Evolutionary conservation across 257 asterid genomes (phyloP).

Genomic region (Nicotiana tabacum): DNA sequence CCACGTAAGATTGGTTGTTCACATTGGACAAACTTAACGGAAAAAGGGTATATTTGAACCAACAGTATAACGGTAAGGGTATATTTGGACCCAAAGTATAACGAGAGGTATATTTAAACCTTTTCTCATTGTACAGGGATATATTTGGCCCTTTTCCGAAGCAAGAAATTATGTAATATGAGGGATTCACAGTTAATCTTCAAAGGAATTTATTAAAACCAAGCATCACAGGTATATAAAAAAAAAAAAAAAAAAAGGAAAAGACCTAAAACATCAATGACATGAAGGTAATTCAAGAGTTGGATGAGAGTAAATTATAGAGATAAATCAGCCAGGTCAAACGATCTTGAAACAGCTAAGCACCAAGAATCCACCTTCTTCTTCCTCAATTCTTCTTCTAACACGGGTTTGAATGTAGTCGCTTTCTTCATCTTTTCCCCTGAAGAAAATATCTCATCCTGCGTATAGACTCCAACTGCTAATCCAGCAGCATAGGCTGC

Average conservation of each 20-base stretch:
- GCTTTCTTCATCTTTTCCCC: slow-evolving; percentile 52
- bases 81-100: too few species aligned
- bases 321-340: slow-evolving; percentile 87
- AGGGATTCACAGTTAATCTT: neutral
- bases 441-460: slow-evolving; percentile 52
- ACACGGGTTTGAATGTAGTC: slow-evolving; percentile 43
- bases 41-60: too few species aligned
- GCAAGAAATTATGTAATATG: neutral
- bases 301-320: slow-evolving; percentile 10
- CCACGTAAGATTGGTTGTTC: too few species aligned
- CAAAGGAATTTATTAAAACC: neutral
- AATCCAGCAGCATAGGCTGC: slow-evolving; percentile 97
- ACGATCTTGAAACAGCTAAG: slow-evolving; percentile 72
- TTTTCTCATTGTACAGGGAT: too few species aligned
- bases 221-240: neutral
- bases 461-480: slow-evolving; percentile 81
- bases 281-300: neutral
- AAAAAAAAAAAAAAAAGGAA: neutral
- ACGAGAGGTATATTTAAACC: too few species aligned
- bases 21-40: too few species aligned
- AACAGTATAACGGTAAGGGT: too few species aligned
- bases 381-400: slow-evolving; percentile 56
- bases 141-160: too few species aligned
- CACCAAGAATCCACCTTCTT: slow-evolving; percentile 86
- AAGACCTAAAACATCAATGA: neutral